A percentile compares a stretch with the other conserved stretches of the same genome.
Conservation (phyloP, 2,329 filamentous ascomycete genomes). For the Drechslerella dactyloides region DNA sequence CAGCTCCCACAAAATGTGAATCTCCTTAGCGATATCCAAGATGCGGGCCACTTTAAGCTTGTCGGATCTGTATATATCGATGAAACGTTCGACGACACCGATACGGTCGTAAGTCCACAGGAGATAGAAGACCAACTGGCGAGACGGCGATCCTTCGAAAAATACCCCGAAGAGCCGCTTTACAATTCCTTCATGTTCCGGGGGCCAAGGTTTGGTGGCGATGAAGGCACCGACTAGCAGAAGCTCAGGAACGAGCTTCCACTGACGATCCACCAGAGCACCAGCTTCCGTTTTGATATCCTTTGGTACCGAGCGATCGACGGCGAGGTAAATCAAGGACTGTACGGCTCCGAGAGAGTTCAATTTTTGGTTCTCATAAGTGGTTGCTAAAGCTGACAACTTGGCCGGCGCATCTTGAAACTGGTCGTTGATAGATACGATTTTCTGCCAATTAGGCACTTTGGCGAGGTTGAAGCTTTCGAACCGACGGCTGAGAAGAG, state of each 20-base stretch:
- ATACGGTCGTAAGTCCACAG: constrained; percentile 88
- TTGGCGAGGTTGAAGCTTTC: constrained; percentile 81
- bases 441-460: constrained; percentile 79
- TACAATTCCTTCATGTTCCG: constrained; percentile 62
- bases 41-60: constrained; percentile 54
- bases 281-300: constrained; percentile 54
- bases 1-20: constrained; percentile 54
- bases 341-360: constrained; percentile 84
- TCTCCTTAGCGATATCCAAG: constrained; percentile 55
- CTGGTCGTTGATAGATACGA: constrained; percentile 70
- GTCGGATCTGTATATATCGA: constrained; percentile 62
- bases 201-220: constrained; percentile 62
- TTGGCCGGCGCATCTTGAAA: constrained; percentile 68
- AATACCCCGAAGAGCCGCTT: constrained; percentile 57
- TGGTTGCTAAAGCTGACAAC: constrained; percentile 67
- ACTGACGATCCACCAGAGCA: constrained; percentile 55
- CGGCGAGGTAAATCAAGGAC: constrained; percentile 69
- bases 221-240: constrained; percentile 63
- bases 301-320: constrained; percentile 52
- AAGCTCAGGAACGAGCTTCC: constrained; percentile 56
- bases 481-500: constrained; percentile 77
- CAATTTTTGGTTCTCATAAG: constrained; percentile 81
- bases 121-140: constrained; percentile 74
- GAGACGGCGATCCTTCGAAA: constrained; percentile 55
- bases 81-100: constrained; percentile 82